phyloP scores from a whole-genome alignment of 768 basidiomycete species.

The Tephrocybe sp. region DNA sequence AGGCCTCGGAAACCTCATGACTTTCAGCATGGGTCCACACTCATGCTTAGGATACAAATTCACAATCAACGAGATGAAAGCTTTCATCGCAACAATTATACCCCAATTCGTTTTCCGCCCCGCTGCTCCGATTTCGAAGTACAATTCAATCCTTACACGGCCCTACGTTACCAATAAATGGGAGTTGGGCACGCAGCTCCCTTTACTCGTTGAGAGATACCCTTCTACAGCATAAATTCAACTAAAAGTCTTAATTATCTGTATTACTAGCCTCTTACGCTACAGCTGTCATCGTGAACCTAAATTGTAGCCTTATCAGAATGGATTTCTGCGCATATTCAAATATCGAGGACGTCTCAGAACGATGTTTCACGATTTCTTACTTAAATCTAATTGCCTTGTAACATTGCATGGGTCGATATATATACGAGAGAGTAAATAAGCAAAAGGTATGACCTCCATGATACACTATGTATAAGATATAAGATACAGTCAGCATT shows the following conservation, averaged over 20 bases:
- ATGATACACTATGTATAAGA: neutral
- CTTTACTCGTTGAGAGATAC: slow-evolving; percentile 29
- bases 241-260: neutral
- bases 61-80: slow-evolving; percentile 46
- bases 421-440: too few relatives aligned
- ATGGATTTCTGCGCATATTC: too few relatives aligned
- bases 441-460: neutral
- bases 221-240: neutral
- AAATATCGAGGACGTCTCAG: too few relatives aligned
- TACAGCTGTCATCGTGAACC: neutral
- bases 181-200: slow-evolving; percentile 38
- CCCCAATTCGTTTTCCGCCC: slow-evolving; percentile 44
- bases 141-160: slow-evolving; percentile 46
- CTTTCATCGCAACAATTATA: slow-evolving; percentile 44
- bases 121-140: slow-evolving; percentile 40
- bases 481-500: neutral
- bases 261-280: slow-evolving; percentile 11
- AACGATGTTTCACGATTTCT: too few relatives aligned
- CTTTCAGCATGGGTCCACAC: slow-evolving; percentile 50
- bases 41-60: slow-evolving; percentile 51
- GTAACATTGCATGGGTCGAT: too few relatives aligned
- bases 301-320: too few relatives aligned
- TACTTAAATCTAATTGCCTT: too few relatives aligned
- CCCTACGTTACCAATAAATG: slow-evolving; percentile 44
- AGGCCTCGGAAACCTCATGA: slow-evolving; percentile 49